phyloP scores from a whole-genome alignment of 192 early-diverging fungal genomes.

The Chytriomyces hyalinus region DNA sequence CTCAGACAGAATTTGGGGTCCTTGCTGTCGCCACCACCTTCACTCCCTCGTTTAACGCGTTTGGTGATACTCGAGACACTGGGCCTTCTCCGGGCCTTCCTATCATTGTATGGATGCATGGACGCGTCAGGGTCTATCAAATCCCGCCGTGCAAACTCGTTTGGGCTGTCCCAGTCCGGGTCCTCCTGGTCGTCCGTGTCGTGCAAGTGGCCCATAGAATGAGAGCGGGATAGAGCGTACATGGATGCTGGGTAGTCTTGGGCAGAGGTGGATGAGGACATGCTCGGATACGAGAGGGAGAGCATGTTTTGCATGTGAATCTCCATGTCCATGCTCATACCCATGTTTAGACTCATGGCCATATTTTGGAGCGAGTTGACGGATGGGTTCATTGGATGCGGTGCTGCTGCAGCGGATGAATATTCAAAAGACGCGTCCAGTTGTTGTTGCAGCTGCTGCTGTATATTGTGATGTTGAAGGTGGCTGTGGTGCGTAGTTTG shows the following conservation, averaged over 20 bases:
- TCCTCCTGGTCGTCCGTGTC: no score
- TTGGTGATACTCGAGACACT: neutral
- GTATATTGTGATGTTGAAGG: neutral
- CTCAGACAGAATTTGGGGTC: slow-evolving; percentile 31
- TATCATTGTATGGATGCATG: neutral
- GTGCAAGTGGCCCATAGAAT: no score
- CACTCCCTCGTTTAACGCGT: neutral
- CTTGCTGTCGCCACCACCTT: neutral
- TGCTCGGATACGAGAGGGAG: no score
- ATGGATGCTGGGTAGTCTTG: no score
- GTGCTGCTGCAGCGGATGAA: neutral
- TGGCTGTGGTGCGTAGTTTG: neutral
- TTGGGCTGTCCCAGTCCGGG: neutral
- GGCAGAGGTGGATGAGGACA: no score
- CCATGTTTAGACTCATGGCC: neutral
- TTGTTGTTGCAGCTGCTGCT: neutral
- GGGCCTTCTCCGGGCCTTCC: neutral
- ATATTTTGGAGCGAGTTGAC: neutral
- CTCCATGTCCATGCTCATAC: no score
- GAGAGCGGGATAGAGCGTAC: no score
- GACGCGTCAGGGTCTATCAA: neutral
- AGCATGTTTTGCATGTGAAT: no score
- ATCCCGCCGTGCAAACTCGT: neutral
- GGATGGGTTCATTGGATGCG: neutral
- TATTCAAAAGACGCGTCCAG: no score